Evolutionary conservation across 2,329 filamentous ascomycete genomes (phyloP), one percentile per base, ranked within the genome.

Genomic region (Claviceps sorghi): DNA sequence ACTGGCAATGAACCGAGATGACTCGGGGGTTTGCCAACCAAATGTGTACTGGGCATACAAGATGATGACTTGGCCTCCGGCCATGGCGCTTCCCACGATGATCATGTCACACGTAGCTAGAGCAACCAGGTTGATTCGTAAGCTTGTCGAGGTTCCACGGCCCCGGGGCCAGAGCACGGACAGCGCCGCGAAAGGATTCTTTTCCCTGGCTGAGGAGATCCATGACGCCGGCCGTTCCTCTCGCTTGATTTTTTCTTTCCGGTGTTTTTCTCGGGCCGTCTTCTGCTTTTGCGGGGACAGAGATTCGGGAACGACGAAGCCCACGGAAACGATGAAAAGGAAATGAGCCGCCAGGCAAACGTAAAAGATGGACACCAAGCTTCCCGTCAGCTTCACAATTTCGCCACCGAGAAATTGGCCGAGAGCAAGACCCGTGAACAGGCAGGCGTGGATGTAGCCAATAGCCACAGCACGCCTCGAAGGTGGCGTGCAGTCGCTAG

Each of bases 341-440:
- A 77, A 51, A 62, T 96, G 88, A 54, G 85, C 84, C 3, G 69
- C 80, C 13, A 95, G 67, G 0, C 84, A 82, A 41, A 89, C 73
- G 64, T 94, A 95, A 65, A 98, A 97, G 47, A 95, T 78, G n/a
- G 81, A 78, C 7, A 96, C 65, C 17, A 94, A 74, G 44, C 79
- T 80, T 8, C 86, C 86, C 0, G 86, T 90, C 65, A 75, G 77
- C 60, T 86, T 79, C 60, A 95, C 84, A 44, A 96, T 73, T 59
- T 86, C 84, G 2, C 86, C 90, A 0, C 89, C 84, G 22, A 95
- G 62, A 2, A 94, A 75, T 8, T 93, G 93, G 0, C 93, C 93
- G 34, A 91, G 68, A 0, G 93, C 91, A 46, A 97, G 80, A n/a
- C 93, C 93, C 1, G 79, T 77, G 66, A 95, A 97, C 9, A 98